These are phyloP conservation scores for Metschnikowia lochheadii DNA, from an alignment of 805 yeast genomes.

Conservation along the genomic window DNA sequence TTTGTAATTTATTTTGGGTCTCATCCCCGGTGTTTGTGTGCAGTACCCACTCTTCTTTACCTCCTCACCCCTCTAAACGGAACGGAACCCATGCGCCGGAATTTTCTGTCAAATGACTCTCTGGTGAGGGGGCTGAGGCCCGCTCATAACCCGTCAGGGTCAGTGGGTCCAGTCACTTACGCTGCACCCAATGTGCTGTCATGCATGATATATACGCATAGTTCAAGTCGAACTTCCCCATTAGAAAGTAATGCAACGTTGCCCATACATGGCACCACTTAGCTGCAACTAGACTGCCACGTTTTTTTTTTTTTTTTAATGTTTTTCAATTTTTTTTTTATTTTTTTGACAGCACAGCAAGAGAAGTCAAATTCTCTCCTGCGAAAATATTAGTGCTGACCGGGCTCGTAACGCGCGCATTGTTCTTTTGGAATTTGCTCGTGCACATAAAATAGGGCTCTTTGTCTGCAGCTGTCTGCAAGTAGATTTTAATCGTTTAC, in stretches of 20 bases:
- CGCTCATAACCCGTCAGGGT: too few relatives aligned
- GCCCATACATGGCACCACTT: neutral
- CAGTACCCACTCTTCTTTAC: too few relatives aligned
- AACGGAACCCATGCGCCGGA: neutral
- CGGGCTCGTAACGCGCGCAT: neutral
- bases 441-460: neutral
- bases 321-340: too few relatives aligned
- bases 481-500: neutral
- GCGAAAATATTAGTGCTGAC: neutral
- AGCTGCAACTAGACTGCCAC: neutral
- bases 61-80: too few relatives aligned
- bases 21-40: too few relatives aligned
- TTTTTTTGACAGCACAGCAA: neutral
- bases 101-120: neutral
- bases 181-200: neutral
- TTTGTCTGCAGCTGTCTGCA: neutral
- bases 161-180: neutral
- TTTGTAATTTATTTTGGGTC: too few relatives aligned
- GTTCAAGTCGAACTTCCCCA: neutral
- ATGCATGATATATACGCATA: neutral
- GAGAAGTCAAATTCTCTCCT: neutral
- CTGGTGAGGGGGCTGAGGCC: too few relatives aligned
- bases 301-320: neutral
- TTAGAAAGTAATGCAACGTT: neutral
- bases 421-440: neutral